These are phyloP conservation scores for Pachysandra terminalis DNA, from an alignment of 164 flowering plant genomes.

Conservation along the genomic window DNA sequence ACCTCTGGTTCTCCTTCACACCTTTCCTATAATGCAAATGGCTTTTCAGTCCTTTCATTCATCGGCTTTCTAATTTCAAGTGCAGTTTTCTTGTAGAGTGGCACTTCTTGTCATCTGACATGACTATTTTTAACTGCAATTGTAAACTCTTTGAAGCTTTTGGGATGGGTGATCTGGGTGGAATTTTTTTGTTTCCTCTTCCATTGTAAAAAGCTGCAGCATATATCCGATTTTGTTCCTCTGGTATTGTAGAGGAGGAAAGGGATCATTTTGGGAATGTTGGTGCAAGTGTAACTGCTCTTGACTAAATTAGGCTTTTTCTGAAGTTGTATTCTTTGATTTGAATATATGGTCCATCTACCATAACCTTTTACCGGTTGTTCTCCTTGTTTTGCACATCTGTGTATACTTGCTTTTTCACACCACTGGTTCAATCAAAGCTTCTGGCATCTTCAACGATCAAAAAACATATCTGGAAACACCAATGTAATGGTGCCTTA, in stretches of 20 bases:
- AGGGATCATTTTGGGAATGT: constrained; percentile 11
- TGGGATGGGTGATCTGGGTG: background rate
- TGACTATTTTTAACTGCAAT: background rate
- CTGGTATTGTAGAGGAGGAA: constrained; percentile 9
- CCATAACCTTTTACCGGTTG: no score
- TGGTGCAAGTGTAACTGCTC: constrained; percentile 12
- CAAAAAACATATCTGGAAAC: no score
- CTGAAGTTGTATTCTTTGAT: constrained; percentile 23
- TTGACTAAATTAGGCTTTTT: constrained; percentile 2
- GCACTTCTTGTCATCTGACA: no score
- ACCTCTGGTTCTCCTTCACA: constrained; percentile 24
- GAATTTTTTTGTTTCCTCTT: background rate
- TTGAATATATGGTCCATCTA: background rate
- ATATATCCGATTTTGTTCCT: constrained; percentile 45
- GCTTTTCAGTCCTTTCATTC: constrained; percentile 20
- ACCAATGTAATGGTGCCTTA: no score
- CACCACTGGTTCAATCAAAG: no score
- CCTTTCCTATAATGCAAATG: constrained; percentile 5
- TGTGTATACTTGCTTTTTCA: no score
- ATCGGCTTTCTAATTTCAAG: constrained; percentile 27
- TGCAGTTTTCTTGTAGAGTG: constrained; percentile 34
- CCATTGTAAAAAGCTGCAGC: constrained; percentile 11
- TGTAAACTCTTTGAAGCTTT: constrained; percentile 4
- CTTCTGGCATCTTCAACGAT: no score
- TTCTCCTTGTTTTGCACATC: no score